phyloP scores from a whole-genome alignment of 306 rosid species.

The Lathyrus tuberosus region DNA sequence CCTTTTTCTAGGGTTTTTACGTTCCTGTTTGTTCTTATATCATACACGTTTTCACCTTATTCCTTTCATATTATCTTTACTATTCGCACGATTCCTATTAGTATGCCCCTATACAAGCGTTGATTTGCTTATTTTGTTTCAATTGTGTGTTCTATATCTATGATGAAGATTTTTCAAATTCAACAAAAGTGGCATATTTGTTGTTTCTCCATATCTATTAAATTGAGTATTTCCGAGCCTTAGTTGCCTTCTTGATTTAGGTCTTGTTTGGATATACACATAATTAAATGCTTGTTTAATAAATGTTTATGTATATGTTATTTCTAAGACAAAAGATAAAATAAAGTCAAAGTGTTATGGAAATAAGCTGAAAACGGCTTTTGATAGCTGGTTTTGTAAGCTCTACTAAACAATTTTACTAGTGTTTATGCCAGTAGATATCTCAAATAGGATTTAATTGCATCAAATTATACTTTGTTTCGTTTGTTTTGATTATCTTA shows the following conservation, averaged over 20 bases:
- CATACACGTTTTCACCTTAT: too few species aligned
- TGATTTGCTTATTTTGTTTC: not conserved
- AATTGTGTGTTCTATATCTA: not conserved
- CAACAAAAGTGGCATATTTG: too few species aligned
- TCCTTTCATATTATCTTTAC: not conserved
- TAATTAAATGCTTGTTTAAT: not conserved
- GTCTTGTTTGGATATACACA: not conserved
- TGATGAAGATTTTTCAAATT: not conserved
- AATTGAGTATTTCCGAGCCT: not conserved
- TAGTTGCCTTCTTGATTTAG: not conserved
- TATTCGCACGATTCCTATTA: not conserved
- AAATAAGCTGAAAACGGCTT: not conserved
- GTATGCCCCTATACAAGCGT: not conserved
- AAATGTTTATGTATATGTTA: not conserved
- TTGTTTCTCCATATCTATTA: too few species aligned
- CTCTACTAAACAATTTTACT: not conserved
- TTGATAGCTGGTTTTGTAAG: not conserved
- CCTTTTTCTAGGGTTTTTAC: constrained; percentile 37
- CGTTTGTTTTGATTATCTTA: not conserved
- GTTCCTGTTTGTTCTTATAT: too few species aligned
- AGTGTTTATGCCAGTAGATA: not conserved
- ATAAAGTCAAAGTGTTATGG: not conserved
- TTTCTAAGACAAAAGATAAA: not conserved
- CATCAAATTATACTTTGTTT: not conserved
- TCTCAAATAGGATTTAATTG: not conserved